phyloP scores from a whole-genome alignment of 495 filamentous ascomycete genomes.

The Penicillium canariense region DNA sequence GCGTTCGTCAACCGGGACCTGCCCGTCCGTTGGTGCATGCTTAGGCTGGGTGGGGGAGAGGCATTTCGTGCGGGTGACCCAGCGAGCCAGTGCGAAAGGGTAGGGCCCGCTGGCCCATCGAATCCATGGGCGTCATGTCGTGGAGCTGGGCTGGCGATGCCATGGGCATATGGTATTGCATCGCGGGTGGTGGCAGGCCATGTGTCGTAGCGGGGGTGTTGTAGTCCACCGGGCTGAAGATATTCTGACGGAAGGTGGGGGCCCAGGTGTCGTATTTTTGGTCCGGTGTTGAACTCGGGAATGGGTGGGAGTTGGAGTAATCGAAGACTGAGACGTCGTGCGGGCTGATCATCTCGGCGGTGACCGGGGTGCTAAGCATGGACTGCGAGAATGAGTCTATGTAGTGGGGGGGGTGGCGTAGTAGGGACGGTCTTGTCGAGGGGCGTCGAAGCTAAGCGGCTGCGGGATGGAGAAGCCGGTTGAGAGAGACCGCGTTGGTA shows the following conservation, averaged over 20 bases:
- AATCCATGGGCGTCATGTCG: slow-evolving; percentile 30
- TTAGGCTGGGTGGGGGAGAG: slow-evolving; percentile 25
- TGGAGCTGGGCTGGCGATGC: slow-evolving; percentile 26
- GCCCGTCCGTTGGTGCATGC: slow-evolving; percentile 18
- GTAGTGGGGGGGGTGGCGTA: slow-evolving; percentile 35
- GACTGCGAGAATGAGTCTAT: slow-evolving; percentile 34
- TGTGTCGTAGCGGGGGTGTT: slow-evolving; percentile 20
- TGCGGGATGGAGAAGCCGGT: slow-evolving; percentile 33
- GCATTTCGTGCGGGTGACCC: slow-evolving; percentile 31
- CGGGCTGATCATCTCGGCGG: slow-evolving; percentile 31
- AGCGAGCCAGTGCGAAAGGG: slow-evolving; percentile 36
- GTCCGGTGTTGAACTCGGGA: slow-evolving; percentile 27
- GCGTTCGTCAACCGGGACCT: slow-evolving; percentile 18
- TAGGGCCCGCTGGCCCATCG: slow-evolving; percentile 17
- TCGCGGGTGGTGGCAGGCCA: slow-evolving; percentile 23
- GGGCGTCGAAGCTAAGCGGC: slow-evolving; percentile 33
- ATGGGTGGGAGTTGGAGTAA: slow-evolving; percentile 30
- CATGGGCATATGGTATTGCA: slow-evolving; percentile 38
- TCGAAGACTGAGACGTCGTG: slow-evolving; percentile 35
- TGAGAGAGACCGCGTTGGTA: slow-evolving; percentile 16
- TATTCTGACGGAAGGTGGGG: slow-evolving; percentile 40
- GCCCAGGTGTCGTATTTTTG: slow-evolving; percentile 38
- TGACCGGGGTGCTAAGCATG: slow-evolving; percentile 34
- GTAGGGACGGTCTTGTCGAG: slow-evolving; percentile 32
- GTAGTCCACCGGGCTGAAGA: slow-evolving; percentile 42